These are phyloP conservation scores for Macrocystidia cucumis DNA, from an alignment of 1,284 basidiomycete species.

Conservation along the genomic window DNA sequence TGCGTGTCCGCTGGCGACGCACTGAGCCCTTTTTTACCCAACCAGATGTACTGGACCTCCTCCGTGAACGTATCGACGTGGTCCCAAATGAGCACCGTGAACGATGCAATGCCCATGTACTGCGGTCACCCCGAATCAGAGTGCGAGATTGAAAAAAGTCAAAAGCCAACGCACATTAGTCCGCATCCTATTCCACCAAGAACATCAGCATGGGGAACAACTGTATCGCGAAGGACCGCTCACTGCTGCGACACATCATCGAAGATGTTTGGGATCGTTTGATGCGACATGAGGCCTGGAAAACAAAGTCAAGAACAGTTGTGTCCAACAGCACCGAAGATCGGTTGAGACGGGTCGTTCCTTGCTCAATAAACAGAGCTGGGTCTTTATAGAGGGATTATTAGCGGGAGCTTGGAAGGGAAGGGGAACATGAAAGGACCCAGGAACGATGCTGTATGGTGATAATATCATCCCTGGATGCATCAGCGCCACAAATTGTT, in stretches of 20 bases:
- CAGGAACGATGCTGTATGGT: no score
- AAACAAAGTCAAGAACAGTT: no score
- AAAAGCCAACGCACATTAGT: neutral
- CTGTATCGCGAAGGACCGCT: neutral
- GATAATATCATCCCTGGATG: no score
- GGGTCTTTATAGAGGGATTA: no score
- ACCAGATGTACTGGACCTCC: constrained; percentile 32
- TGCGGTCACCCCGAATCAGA: constrained; percentile 14
- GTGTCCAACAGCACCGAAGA: no score
- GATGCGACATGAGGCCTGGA: no score
- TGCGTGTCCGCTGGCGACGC: constrained; percentile 9
- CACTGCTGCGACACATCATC: neutral
- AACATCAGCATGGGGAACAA: neutral
- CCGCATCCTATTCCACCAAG: neutral
- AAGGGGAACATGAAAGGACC: no score
- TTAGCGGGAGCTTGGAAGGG: no score
- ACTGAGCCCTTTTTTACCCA: constrained; percentile 29
- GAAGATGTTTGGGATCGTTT: neutral
- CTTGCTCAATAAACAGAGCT: no score
- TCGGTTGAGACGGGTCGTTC: no score
- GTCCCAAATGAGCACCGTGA: constrained; percentile 29
- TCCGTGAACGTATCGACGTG: constrained; percentile 15
- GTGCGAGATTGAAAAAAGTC: neutral
- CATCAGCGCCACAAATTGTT: no score
- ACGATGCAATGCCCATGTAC: constrained; percentile 31